Percentiles rank a stretch among this genome's conserved stretches.
Evolutionary conservation across 441 rosid species (phyloP).

Genomic region (Jatropha podagrica): DNA sequence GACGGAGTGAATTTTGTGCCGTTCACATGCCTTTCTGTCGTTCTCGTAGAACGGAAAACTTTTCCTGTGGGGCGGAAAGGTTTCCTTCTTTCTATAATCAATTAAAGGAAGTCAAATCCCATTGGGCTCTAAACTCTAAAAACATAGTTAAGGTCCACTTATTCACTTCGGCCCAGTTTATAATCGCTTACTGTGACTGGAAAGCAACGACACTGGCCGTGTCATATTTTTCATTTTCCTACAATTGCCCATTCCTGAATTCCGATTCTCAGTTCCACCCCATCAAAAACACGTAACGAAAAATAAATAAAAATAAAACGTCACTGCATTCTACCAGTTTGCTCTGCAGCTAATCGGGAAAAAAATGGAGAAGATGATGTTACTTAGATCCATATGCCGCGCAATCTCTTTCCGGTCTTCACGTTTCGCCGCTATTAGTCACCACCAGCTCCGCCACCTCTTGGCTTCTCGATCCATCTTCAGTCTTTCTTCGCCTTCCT

Average conservation of each 20-base stretch:
- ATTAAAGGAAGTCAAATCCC: too few species aligned
- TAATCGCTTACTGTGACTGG: neutral
- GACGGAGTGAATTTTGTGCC: too few species aligned
- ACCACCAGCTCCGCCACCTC: conserved; percentile 26
- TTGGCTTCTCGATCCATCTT: conserved; percentile 44
- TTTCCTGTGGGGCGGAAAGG: too few species aligned
- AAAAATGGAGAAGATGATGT: conserved; percentile 41
- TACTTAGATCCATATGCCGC: conserved; percentile 54
- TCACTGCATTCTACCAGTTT: neutral
- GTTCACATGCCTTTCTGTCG: too few species aligned
- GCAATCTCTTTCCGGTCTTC: conserved; percentile 45
- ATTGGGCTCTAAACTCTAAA: too few species aligned
- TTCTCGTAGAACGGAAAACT: too few species aligned
- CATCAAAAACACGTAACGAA: neutral
- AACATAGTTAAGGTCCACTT: too few species aligned
- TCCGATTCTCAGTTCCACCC: neutral
- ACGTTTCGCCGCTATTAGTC: conserved; percentile 31
- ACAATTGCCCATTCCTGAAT: neutral
- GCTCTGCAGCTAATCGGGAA: neutral
- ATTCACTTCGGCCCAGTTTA: neutral
- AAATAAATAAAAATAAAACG: neutral
- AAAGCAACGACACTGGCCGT: neutral
- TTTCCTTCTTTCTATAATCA: too few species aligned
- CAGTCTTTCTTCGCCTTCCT: conserved; percentile 32
- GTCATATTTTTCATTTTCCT: neutral